phyloP scores from a whole-genome alignment of 1,284 basidiomycete species.

The Veloboletus limbatus region DNA sequence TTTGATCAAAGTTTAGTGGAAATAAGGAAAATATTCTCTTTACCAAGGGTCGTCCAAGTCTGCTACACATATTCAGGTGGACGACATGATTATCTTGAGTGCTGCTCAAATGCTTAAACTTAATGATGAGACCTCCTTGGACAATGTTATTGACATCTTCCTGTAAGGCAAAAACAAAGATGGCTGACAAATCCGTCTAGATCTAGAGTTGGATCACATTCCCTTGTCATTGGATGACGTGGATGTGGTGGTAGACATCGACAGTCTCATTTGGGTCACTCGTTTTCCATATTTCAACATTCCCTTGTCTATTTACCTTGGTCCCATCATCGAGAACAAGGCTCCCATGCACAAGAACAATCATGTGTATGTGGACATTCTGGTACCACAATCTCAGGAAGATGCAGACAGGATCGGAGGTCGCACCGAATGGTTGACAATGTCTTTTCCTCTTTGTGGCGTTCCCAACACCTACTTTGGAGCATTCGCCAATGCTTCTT shows the following conservation, averaged over 20 bases:
- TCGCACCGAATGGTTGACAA: neutral
- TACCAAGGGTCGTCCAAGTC: too few relatives aligned
- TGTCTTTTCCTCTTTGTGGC: neutral
- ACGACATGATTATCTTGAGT: too few relatives aligned
- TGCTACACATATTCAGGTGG: too few relatives aligned
- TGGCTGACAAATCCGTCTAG: neutral
- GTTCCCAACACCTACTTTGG: neutral
- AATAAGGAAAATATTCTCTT: too few relatives aligned
- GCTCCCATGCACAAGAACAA: constrained; percentile 8
- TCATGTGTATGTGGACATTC: constrained; percentile 10
- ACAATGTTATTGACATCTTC: neutral
- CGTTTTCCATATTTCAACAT: neutral
- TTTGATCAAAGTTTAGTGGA: too few relatives aligned
- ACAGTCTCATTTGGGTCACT: constrained; percentile 9
- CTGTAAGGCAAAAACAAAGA: neutral
- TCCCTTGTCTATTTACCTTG: neutral
- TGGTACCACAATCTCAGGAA: constrained; percentile 9
- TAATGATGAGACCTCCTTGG: too few relatives aligned
- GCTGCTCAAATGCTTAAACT: too few relatives aligned
- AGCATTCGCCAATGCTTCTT: neutral
- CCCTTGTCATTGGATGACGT: neutral
- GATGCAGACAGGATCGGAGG: neutral
- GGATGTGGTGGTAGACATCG: constrained; percentile 6
- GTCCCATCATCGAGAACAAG: neutral
- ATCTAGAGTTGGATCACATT: too few relatives aligned